Evolutionary conservation across 2,329 filamentous ascomycete species (phyloP).

Genomic region (Aspergillus proliferans): DNA sequence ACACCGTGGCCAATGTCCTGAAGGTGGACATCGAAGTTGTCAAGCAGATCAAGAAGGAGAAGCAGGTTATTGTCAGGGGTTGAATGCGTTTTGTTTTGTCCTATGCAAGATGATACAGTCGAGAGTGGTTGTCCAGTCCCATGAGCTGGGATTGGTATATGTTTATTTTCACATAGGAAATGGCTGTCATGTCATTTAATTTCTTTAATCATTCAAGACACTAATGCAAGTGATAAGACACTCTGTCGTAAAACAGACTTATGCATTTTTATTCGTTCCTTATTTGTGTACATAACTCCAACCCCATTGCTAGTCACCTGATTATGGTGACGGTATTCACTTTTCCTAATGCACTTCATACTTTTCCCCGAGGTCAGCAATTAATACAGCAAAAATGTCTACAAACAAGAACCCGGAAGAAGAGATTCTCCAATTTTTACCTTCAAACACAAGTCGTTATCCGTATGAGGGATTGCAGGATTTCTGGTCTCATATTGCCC

Average conservation of each 20-base stretch:
- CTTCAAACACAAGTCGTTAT: not conserved
- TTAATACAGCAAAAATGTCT: not conserved
- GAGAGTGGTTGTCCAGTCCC: not conserved
- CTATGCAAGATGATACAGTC: not conserved
- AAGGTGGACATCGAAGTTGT: conserved; percentile 16
- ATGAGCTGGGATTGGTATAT: not conserved
- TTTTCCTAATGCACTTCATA: not conserved
- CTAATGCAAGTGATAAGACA: too few relatives aligned
- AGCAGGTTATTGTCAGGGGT: conserved; percentile 12
- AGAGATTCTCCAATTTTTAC: not conserved
- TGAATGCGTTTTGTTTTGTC: not conserved
- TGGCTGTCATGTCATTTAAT: too few relatives aligned
- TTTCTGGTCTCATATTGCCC: not conserved
- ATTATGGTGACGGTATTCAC: not conserved
- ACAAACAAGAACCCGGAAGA: not conserved
- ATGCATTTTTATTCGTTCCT: too few relatives aligned
- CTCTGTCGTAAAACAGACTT: too few relatives aligned
- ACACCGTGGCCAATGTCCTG: conserved; percentile 12
- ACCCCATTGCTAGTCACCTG: not conserved
- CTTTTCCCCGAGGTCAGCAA: not conserved
- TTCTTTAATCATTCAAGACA: too few relatives aligned
- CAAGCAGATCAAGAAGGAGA: conserved; percentile 16
- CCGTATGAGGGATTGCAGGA: not conserved
- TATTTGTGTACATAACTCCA: not conserved
- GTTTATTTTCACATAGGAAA: too few relatives aligned